A percentile compares a stretch with the other conserved stretches of the same genome.
Evolutionary conservation across 2,329 filamentous ascomycete species (phyloP).

Genomic region (Biscogniauxia marginata): DNA sequence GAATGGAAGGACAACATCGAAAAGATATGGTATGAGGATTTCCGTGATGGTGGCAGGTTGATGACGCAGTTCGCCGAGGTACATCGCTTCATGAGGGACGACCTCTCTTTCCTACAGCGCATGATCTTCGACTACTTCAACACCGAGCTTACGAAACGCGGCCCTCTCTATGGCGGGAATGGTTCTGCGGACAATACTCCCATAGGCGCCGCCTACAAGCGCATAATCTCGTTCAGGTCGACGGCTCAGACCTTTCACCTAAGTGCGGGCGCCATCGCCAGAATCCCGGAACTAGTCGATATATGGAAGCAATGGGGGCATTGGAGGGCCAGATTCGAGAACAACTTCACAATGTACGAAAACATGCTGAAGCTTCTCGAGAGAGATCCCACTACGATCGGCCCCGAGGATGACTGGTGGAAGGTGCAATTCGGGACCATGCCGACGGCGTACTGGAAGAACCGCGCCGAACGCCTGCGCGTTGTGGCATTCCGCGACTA

Average conservation of each 20-base stretch:
- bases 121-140: slow-evolving; percentile 23
- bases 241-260: background rate
- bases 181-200: background rate
- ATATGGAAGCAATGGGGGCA: background rate
- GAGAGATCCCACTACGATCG: background rate
- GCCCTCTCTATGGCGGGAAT: background rate
- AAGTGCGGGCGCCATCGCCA: background rate
- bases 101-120: slow-evolving; percentile 18
- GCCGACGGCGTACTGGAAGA: slow-evolving; percentile 21
- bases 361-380: slow-evolving; percentile 10
- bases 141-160: background rate
- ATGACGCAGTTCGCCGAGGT: slow-evolving; percentile 9
- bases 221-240: slow-evolving; percentile 4
- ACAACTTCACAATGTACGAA: slow-evolving; percentile 1
- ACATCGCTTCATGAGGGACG: slow-evolving; percentile 7
- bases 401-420: slow-evolving; percentile 11
- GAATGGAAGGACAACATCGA: background rate
- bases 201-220: background rate
- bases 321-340: background rate
- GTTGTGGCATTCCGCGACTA: slow-evolving; percentile 23
- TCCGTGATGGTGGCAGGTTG: slow-evolving; percentile 12
- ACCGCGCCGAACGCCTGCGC: slow-evolving; percentile 7
- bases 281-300: background rate
- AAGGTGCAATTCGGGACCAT: slow-evolving; percentile 16
- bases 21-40: background rate